These are phyloP conservation scores for Fusarium coicis DNA, from an alignment of 2,329 filamentous ascomycete species.

Conservation along the genomic window DNA sequence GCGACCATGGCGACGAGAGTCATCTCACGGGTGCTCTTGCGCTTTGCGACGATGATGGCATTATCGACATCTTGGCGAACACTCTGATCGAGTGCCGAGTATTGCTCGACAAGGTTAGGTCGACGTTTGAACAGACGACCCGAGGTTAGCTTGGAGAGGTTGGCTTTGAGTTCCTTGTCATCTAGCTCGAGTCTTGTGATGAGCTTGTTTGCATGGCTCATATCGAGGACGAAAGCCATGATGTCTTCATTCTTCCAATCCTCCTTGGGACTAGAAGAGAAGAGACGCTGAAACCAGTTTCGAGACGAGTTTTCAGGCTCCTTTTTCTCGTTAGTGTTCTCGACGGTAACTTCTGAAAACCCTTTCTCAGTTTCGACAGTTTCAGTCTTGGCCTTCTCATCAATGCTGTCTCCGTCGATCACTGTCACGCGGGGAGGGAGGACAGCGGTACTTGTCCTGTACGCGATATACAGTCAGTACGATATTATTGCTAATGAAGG, in stretches of 20 bases:
- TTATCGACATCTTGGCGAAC: not conserved
- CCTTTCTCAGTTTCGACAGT: rapidly evolving
- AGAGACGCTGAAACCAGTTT: not conserved
- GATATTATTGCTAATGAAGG: rapidly evolving
- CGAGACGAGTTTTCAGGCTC: rapidly evolving
- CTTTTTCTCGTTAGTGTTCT: too few relatives aligned
- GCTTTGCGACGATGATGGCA: not conserved
- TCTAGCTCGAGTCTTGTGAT: not conserved
- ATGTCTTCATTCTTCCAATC: not conserved
- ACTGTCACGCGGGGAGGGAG: not conserved
- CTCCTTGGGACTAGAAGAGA: not conserved
- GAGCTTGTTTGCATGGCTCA: not conserved
- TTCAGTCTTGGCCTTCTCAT: not conserved
- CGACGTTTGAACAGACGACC: not conserved
- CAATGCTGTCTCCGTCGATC: not conserved
- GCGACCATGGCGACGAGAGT: not conserved
- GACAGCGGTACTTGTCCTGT: not conserved
- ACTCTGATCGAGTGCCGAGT: not conserved
- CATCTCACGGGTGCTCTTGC: not conserved
- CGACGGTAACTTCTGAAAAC: too few relatives aligned
- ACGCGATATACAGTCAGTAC: not conserved
- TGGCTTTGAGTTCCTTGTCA: not conserved
- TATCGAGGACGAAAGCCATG: not conserved
- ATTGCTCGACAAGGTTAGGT: not conserved
- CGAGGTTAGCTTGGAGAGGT: not conserved